phyloP scores from a whole-genome alignment of 176 grass and related monocot species.

The Oryza australiensis region DNA sequence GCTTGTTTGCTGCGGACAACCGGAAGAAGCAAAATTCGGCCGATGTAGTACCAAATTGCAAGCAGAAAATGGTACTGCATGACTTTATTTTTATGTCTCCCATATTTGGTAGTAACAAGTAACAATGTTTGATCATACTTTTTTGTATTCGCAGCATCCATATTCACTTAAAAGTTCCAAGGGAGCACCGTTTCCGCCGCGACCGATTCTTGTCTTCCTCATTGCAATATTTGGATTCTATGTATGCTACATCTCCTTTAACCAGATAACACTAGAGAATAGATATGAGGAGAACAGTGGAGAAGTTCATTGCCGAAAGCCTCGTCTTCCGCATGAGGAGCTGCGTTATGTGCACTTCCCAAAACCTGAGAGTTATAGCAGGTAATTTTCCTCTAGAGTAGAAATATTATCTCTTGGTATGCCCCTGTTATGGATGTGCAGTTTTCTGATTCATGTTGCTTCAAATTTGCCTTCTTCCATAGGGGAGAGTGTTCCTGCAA shows the following conservation, averaged over 20 bases:
- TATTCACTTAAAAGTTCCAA: constrained; percentile 66
- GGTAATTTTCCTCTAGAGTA: constrained; percentile 36
- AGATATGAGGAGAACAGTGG: neutral
- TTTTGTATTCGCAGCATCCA: constrained; percentile 49
- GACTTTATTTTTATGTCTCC: neutral
- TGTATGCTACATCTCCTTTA: constrained; percentile 74
- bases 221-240: constrained; percentile 61
- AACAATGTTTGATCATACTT: constrained; percentile 12
- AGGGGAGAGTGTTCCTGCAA: constrained; percentile 80
- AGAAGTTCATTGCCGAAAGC: constrained; percentile 45
- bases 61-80: constrained; percentile 54
- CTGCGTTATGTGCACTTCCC: constrained; percentile 73
- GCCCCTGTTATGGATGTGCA: neutral
- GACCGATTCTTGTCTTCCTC: constrained; percentile 55
- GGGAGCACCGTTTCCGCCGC: constrained; percentile 45
- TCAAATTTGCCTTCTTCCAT: constrained; percentile 14
- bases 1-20: constrained; percentile 25
- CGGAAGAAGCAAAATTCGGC: constrained; percentile 16
- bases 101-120: neutral
- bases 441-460: constrained; percentile 28
- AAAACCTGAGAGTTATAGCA: constrained; percentile 68
- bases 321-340: constrained; percentile 45
- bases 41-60: neutral
- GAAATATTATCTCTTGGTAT: constrained; percentile 1
- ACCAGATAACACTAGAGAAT: constrained; percentile 59